phyloP scores from a whole-genome alignment of 441 rosid species.

The Corymbia calophylla region DNA sequence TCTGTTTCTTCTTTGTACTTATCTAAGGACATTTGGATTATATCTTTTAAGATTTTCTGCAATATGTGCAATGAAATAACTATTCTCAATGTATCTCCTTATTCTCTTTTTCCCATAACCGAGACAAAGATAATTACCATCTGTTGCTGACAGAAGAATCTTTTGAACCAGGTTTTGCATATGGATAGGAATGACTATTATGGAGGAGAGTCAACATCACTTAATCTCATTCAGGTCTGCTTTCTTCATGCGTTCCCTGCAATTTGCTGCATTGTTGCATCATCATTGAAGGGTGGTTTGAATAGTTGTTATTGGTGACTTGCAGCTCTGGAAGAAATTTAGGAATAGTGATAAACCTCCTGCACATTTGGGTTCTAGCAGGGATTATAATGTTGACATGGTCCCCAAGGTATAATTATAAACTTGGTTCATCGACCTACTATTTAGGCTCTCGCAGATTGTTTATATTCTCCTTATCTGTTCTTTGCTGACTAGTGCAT shows the following conservation, averaged over 20 bases:
- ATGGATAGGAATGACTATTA: constrained; percentile 94
- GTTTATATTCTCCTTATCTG: neutral
- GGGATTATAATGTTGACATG: constrained; percentile 94
- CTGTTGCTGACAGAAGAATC: neutral
- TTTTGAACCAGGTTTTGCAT: constrained; percentile 61
- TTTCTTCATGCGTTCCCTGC: neutral
- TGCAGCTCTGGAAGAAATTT: constrained; percentile 87
- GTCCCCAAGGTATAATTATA: constrained; percentile 57
- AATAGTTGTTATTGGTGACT: constrained; percentile 1
- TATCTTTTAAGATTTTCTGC: neutral
- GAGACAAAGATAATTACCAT: neutral
- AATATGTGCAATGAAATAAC: neutral
- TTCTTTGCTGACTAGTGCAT: neutral
- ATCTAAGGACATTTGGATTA: neutral
- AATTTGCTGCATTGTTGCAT: neutral
- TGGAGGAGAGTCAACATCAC: constrained; percentile 90
- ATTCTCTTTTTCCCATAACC: neutral
- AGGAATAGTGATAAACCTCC: constrained; percentile 79
- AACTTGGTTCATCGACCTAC: neutral
- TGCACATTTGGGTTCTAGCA: constrained; percentile 72
- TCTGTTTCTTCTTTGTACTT: neutral
- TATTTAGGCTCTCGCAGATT: neutral
- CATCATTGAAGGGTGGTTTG: neutral
- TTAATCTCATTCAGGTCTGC: constrained; percentile 71
- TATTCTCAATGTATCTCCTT: neutral